Conservation (phyloP, 2,329 filamentous ascomycete genomes). For the Fusarium kyushuense region DNA sequence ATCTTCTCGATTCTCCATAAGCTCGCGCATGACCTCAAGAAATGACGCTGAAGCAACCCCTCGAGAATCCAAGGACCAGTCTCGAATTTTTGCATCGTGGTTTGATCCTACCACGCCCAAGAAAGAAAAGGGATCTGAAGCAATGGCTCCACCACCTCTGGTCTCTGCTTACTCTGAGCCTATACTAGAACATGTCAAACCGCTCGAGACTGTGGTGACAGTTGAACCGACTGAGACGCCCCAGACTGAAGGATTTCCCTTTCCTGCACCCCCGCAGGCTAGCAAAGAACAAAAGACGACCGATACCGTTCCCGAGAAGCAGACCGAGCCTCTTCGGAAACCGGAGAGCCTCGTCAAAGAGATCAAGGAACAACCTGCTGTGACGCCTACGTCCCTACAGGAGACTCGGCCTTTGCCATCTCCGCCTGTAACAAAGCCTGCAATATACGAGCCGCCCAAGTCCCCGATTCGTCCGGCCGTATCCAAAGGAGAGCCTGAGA, state of each 20-base stretch:
- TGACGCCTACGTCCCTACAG: not conserved
- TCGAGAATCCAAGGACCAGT: conserved; percentile 18
- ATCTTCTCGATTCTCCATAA: conserved; percentile 35
- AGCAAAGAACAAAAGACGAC: not conserved
- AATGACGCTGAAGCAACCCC: conserved; percentile 22
- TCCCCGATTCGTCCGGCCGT: not conserved
- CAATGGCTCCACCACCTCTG: conserved; percentile 16
- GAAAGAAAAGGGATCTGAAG: conserved; percentile 7
- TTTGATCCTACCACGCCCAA: conserved; percentile 17
- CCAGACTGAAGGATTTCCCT: not conserved
- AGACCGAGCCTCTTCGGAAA: not conserved
- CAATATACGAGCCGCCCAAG: not conserved
- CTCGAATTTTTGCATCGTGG: conserved; percentile 18
- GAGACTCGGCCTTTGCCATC: conserved; percentile 5
- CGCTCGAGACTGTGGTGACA: not conserved
- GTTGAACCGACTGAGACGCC: not conserved
- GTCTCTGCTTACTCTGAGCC: conserved; percentile 11
- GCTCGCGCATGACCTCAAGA: conserved; percentile 30
- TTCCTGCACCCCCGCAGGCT: not conserved
- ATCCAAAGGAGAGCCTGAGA: not conserved
- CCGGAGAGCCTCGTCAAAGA: not conserved
- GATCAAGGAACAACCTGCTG: not conserved
- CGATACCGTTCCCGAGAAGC: not conserved
- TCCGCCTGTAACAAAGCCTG: not conserved
- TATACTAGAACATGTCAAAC: not conserved